Evolutionary conservation across 306 rosid genomes (phyloP).

Genomic region (Lathyrus oleraceus): DNA sequence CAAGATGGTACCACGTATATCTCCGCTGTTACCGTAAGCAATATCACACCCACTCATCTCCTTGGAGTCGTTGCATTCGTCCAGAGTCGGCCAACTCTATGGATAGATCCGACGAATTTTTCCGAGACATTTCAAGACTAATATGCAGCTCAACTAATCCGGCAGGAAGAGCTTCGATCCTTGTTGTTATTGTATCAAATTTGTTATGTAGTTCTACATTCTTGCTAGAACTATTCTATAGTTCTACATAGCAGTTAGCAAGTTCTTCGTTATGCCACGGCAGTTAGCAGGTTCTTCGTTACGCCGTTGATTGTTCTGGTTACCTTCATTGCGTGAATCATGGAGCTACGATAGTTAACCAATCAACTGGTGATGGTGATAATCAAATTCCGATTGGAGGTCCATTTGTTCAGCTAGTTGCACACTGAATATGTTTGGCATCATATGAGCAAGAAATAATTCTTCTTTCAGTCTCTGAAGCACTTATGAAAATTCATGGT

Average conservation of each 20-base stretch:
- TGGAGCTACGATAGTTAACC: constrained; percentile 56
- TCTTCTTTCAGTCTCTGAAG: constrained; percentile 78
- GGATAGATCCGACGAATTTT: constrained; percentile 51
- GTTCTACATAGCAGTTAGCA: no score
- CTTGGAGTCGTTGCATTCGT: no score
- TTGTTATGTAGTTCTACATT: constrained; percentile 61
- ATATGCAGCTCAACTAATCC: constrained; percentile 58
- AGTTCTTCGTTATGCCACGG: no score
- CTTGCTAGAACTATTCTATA: constrained; percentile 50
- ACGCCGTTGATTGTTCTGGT: constrained; percentile 63
- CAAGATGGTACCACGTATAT: no score
- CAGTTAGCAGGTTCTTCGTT: constrained; percentile 64
- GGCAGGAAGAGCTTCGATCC: constrained; percentile 60
- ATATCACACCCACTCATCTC: no score
- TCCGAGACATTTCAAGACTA: constrained; percentile 57
- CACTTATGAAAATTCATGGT: constrained; percentile 41
- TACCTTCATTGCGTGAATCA: constrained; percentile 48
- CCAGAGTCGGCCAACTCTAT: constrained; percentile 66
- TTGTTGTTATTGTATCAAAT: constrained; percentile 46
- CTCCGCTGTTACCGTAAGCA: no score
- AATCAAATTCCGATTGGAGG: constrained; percentile 54
- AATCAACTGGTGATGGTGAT: constrained; percentile 42
- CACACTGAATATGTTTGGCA: constrained; percentile 56
- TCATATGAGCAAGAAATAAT: constrained; percentile 56
- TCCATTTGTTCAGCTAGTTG: constrained; percentile 68